Evolutionary conservation across 805 yeast genomes (phyloP).

Genomic region (Candida jianshihensis): DNA sequence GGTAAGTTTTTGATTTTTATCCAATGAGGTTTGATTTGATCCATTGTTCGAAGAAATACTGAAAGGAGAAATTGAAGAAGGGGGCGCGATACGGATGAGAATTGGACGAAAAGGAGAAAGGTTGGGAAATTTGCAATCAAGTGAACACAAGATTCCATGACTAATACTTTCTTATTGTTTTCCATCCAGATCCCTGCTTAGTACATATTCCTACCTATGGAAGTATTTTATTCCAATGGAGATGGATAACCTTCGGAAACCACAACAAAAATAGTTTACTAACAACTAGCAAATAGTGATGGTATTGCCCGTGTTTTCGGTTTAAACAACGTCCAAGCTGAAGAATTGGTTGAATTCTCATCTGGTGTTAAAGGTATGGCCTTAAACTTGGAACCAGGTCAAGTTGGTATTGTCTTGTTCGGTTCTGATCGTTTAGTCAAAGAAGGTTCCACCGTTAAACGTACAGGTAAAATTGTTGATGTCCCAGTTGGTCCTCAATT

Average conservation of each 20-base stretch:
- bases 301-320: slow-evolving; percentile 99
- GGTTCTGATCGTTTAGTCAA: slow-evolving; percentile 98
- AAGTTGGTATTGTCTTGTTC: slow-evolving; percentile 99
- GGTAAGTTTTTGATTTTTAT: slow-evolving; percentile 43
- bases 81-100: too few relatives aligned
- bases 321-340: slow-evolving; percentile 99
- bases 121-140: too few relatives aligned
- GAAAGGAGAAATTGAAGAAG: too few relatives aligned
- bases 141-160: too few relatives aligned
- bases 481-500: slow-evolving; percentile 98
- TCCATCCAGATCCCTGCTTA: too few relatives aligned
- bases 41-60: too few relatives aligned
- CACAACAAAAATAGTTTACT: too few relatives aligned
- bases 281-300: slow-evolving; percentile 57
- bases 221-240: too few relatives aligned
- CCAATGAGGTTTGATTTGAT: not conserved
- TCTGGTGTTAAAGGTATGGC: slow-evolving; percentile 99
- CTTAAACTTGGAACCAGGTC: slow-evolving; percentile 99
- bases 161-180: too few relatives aligned
- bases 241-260: too few relatives aligned
- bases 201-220: too few relatives aligned
- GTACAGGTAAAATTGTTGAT: slow-evolving; percentile 99
- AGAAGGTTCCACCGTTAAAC: slow-evolving; percentile 99
- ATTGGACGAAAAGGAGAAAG: too few relatives aligned
- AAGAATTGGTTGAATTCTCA: slow-evolving; percentile 98